Evolutionary conservation across 163 green algal species (phyloP), one percentile per base, ranked within the genome.

Genomic region (Trebouxiophyceae sp.): DNA sequence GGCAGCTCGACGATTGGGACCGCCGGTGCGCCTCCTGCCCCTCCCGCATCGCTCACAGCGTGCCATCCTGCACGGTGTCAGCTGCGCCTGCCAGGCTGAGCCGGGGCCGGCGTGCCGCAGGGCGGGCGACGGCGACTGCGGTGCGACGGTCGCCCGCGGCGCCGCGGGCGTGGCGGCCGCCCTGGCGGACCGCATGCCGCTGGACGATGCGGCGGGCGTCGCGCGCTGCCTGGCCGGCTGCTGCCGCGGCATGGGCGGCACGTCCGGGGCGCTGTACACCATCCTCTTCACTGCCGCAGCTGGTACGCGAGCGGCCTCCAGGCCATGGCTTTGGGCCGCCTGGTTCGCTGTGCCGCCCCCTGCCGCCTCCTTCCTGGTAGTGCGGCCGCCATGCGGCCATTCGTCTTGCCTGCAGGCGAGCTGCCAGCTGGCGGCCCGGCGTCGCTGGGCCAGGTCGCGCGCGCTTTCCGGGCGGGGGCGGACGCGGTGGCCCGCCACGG

Each of bases 51-150:
- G n/a, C n/a, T n/a, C n/a, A n/a, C n/a, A n/a, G n/a, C n/a, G n/a
- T n/a, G n/a, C n/a, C n/a, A n/a, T n/a, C n/a, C n/a, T n/a, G n/a
- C n/a, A n/a, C n/a, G n/a, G n/a, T n/a, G n/a, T n/a, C n/a, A n/a
- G n/a, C n/a, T n/a, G n/a, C n/a, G n/a, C n/a, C n/a, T n/a, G n/a
- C n/a, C n/a, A n/a, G n/a, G n/a, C n/a, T n/a, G n/a, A n/a, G n/a
- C n/a, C n/a, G n/a, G n/a, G n/a, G n/a, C n/a, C n/a, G n/a, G n/a
- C n/a, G n/a, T n/a, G n/a, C n/a, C 19, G 22, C 65, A 77, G 65
- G 68, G 84, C 88, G 16, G 91, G 91, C 4, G 91, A 97, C 68
- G 91, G 90, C 27, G 91, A 97, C 82, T 96, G 89, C 67, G 91
- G 91, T 16, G 65, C 65, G 23, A 97, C 91, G 2, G 34, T 96